phyloP scores from a whole-genome alignment of 2,329 filamentous ascomycete genomes.

The Pseudodiploospora longispora region DNA sequence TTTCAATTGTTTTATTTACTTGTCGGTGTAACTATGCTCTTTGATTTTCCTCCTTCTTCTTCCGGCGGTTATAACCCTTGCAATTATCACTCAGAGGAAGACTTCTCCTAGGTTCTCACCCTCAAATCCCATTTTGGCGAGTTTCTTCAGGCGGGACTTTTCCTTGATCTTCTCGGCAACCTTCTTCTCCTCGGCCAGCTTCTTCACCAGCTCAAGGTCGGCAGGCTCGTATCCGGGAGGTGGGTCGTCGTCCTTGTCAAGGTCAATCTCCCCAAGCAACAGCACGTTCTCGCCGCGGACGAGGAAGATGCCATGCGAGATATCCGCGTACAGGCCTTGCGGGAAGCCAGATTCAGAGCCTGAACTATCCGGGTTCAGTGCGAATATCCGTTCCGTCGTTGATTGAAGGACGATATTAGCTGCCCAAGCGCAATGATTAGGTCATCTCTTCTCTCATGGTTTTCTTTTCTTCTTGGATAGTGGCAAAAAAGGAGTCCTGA shows the following conservation, averaged over 20 bases:
- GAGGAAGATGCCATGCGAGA: conserved; percentile 78
- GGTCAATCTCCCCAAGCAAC: conserved; percentile 88
- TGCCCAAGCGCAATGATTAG: conserved; percentile 26
- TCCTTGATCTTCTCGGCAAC: conserved; percentile 61
- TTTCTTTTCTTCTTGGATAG: background rate
- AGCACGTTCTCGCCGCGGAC: conserved; percentile 97
- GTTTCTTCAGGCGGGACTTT: conserved; percentile 61
- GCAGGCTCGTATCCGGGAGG: conserved; percentile 63
- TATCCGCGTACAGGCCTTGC: conserved; percentile 65
- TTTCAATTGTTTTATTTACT: background rate
- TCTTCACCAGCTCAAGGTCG: conserved; percentile 60
- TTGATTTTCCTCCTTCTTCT: background rate
- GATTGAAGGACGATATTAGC: conserved; percentile 93
- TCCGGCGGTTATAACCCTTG: background rate
- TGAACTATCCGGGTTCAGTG: conserved; percentile 37
- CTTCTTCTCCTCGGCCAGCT: conserved; percentile 65
- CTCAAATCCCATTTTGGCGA: conserved; percentile 77
- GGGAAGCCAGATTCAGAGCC: conserved; percentile 22
- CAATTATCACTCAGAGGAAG: conserved; percentile 44
- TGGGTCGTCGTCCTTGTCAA: conserved; percentile 88
- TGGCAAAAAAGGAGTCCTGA: background rate
- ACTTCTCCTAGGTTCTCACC: conserved; percentile 74
- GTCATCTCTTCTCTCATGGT: background rate
- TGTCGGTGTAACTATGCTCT: conserved; percentile 1
- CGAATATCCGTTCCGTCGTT: conserved; percentile 82